Evolutionary conservation across 31 red algal species (phyloP).

Genomic region (Porphyra umbilicalis): DNA sequence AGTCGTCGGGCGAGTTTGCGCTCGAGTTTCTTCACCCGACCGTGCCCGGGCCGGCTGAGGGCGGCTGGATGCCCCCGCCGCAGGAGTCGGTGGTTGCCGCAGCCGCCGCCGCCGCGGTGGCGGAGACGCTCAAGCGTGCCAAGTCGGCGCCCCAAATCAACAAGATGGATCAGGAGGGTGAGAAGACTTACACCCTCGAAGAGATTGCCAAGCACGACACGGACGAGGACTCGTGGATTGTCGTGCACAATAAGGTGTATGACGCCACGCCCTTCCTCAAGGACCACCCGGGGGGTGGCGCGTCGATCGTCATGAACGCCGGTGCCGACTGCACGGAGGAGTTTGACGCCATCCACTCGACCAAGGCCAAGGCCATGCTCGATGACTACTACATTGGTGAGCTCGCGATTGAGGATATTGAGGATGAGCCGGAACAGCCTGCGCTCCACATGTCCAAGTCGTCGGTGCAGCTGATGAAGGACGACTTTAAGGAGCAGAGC

Average conservation of each 20-base stretch:
- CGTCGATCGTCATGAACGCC: slow-evolving; percentile 88
- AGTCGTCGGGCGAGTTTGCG: slow-evolving; percentile 31
- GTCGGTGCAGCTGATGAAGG: slow-evolving; percentile 60
- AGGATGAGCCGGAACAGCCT: slow-evolving; percentile 1
- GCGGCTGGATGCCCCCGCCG: slow-evolving; percentile 87
- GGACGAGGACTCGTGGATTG: slow-evolving; percentile 85
- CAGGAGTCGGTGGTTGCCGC: slow-evolving; percentile 2
- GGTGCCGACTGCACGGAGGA: slow-evolving; percentile 83
- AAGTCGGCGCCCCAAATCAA: slow-evolving; percentile 1
- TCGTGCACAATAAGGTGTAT: slow-evolving; percentile 85
- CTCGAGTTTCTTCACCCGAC: slow-evolving; percentile 89
- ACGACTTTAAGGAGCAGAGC: slow-evolving; percentile 56
- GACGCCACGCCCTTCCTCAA: slow-evolving; percentile 83
- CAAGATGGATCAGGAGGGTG: background rate
- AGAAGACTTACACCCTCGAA: slow-evolving; percentile 53
- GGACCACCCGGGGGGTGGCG: slow-evolving; percentile 90
- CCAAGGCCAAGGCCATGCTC: slow-evolving; percentile 60
- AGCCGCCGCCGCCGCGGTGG: background rate
- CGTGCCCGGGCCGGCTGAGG: slow-evolving; percentile 61
- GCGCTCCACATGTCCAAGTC: slow-evolving; percentile 55
- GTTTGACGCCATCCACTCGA: slow-evolving; percentile 89
- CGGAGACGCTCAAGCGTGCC: background rate
- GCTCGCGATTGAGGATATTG: slow-evolving; percentile 19
- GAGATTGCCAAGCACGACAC: slow-evolving; percentile 69
- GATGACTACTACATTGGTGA: slow-evolving; percentile 91